Evolutionary conservation across 177 flowering plant genomes (phyloP), one percentile per base, ranked within the genome.

Genomic region (Telopea speciosissima): DNA sequence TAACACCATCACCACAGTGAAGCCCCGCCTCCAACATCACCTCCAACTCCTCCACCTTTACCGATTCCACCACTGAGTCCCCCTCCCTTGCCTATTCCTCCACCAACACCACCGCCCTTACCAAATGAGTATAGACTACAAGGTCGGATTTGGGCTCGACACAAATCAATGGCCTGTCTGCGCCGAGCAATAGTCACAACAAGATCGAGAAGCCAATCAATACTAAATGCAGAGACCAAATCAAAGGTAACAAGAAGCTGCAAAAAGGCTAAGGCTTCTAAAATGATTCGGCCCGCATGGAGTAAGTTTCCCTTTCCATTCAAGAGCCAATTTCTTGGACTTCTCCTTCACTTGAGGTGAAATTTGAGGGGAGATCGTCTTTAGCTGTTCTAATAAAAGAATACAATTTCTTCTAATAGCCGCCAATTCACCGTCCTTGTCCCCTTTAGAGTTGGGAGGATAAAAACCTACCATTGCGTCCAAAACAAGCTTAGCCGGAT

Each of bases 381-480:
- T 68, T 63, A 89, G 63, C 31, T 31, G 72, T 75, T 88, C 95
- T 69, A 91, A 69, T 33, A 91, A 72, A 36, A 86, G 49, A 61
- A 81, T 68, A 63, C 89, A 83, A 61, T 62, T 73, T 68, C 79
- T 79, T 70, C 88, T 82, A 7, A 73, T 8, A 5, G 71, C 70
- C 5, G 45, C 64, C 67, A 82, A 23, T 12, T 80, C 77, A 49
- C 58, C 63, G n/a, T 76, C 82, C 58, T 28, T 80, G 26, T 68
- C 76, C 1, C 74, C 73, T 40, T 66, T 73, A 2, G 59, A 11
- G 1, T 69, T 67, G 4, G 33, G 24, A 3, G 68, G 60, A 70
- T 68, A 81, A 70, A 82, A 84, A 24, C 84, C 89, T 3, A 72
- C 84, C 83, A 90, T 66, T 11, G 91, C 83, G 59, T 83, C 89